phyloP scores from a whole-genome alignment of 768 basidiomycete genomes.

The Leccinum rimulosum region DNA sequence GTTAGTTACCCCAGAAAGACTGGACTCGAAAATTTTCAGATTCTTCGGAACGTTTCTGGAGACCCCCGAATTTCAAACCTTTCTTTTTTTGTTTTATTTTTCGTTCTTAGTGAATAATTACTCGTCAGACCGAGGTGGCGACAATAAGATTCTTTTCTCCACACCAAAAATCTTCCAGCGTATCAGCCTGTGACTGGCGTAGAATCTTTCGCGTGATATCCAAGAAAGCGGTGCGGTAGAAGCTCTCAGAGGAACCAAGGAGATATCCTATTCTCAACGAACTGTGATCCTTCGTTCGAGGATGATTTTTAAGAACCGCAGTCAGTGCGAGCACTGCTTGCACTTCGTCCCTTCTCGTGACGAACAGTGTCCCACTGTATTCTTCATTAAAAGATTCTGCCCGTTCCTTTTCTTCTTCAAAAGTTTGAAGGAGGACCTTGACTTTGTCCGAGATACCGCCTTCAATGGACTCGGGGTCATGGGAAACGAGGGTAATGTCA shows the following conservation, averaged over 20 bases:
- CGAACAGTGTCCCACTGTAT: slow-evolving; percentile 75
- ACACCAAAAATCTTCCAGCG: too few species aligned
- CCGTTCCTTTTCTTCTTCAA: slow-evolving; percentile 55
- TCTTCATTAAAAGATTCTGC: slow-evolving; percentile 50
- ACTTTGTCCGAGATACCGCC: slow-evolving; percentile 59
- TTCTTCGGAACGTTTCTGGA: too few species aligned
- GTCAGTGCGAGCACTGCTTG: slow-evolving; percentile 61
- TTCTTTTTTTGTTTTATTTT: too few species aligned
- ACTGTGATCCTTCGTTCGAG: slow-evolving; percentile 41
- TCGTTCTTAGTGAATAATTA: too few species aligned
- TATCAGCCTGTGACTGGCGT: slow-evolving; percentile 47
- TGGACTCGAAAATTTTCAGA: too few species aligned
- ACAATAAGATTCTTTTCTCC: slow-evolving; percentile 58
- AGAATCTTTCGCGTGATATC: slow-evolving; percentile 65
- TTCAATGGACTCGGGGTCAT: slow-evolving; percentile 48
- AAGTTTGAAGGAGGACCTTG: slow-evolving; percentile 46
- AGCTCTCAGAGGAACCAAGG: slow-evolving; percentile 60
- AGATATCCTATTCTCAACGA: slow-evolving; percentile 58
- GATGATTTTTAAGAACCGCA: slow-evolving; percentile 58
- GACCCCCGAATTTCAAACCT: too few species aligned
- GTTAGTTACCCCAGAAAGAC: too few species aligned
- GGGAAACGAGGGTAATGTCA: slow-evolving; percentile 43
- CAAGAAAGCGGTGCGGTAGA: slow-evolving; percentile 56
- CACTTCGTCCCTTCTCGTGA: slow-evolving; percentile 58
- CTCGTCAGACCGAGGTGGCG: slow-evolving; percentile 55